phyloP scores from a whole-genome alignment of 179 eudicot genomes.

The Nepenthes alata region DNA sequence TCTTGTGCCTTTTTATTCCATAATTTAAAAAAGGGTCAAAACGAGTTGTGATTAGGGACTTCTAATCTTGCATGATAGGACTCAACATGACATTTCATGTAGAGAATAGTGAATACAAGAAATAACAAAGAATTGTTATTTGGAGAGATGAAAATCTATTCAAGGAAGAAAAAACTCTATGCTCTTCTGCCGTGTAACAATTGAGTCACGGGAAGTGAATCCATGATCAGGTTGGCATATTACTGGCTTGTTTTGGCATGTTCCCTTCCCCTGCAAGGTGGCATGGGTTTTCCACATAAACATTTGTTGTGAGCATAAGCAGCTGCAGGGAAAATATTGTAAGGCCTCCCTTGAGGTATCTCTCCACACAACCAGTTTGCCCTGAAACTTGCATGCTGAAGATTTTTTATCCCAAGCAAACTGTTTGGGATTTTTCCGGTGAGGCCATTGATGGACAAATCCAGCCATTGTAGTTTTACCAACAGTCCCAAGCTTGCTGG shows the following conservation, averaged over 20 bases:
- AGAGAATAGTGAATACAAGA: too few species aligned
- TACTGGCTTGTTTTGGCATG: slow-evolving; percentile 27
- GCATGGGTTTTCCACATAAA: slow-evolving; percentile 79
- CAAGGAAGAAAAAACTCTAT: too few species aligned
- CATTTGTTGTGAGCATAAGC: slow-evolving; percentile 77
- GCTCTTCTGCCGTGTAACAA: too few species aligned
- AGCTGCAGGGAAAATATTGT: slow-evolving; percentile 37
- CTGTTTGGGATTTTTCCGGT: slow-evolving; percentile 49
- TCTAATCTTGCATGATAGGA: too few species aligned
- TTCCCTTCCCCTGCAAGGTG: slow-evolving; percentile 45
- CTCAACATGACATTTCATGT: too few species aligned
- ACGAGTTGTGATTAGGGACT: too few species aligned
- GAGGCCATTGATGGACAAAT: slow-evolving; percentile 51
- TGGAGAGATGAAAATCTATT: too few species aligned
- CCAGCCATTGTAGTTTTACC: slow-evolving; percentile 58
- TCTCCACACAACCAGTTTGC: slow-evolving; percentile 60
- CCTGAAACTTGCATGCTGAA: slow-evolving; percentile 66
- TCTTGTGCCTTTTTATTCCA: too few species aligned
- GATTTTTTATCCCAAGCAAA: slow-evolving; percentile 32
- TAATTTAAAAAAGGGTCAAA: too few species aligned
- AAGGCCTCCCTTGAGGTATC: slow-evolving; percentile 79
- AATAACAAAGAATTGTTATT: too few species aligned
- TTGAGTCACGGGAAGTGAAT: too few species aligned
- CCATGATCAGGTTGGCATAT: slow-evolving; percentile 7
- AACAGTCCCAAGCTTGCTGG: slow-evolving; percentile 50